These are phyloP conservation scores for Fusarium dlaminii DNA, from an alignment of 2,329 filamentous ascomycete species.

Conservation along the genomic window DNA sequence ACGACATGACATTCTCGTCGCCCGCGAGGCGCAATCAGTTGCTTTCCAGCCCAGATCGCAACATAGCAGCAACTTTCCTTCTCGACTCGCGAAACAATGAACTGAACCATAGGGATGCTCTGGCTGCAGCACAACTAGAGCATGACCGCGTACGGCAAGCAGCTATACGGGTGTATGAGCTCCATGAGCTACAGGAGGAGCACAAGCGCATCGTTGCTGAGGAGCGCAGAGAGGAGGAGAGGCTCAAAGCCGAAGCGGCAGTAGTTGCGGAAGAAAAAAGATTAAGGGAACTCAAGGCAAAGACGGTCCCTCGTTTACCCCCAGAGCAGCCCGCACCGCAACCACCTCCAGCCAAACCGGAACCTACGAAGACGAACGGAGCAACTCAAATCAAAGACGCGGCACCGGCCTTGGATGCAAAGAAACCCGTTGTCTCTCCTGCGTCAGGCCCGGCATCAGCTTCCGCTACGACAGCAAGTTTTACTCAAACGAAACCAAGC, in stretches of 20 bases:
- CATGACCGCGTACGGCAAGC: conserved; percentile 71
- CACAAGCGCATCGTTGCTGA: conserved; percentile 54
- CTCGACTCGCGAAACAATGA: conserved; percentile 70
- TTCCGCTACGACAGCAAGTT: conserved; percentile 32
- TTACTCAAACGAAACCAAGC: conserved; percentile 36
- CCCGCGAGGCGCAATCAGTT: conserved; percentile 52
- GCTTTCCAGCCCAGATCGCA: conserved; percentile 54
- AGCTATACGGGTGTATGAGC: conserved; percentile 59
- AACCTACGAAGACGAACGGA: conserved; percentile 33
- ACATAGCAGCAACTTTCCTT: conserved; percentile 69
- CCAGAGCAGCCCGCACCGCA: conserved; percentile 49
- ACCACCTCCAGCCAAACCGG: conserved; percentile 35
- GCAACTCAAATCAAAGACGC: conserved; percentile 34
- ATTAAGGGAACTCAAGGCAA: conserved; percentile 58
- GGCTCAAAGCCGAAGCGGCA: conserved; percentile 55
- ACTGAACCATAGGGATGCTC: conserved; percentile 69
- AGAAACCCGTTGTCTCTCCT: conserved; percentile 24
- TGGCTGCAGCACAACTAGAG: conserved; percentile 71
- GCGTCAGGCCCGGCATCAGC: conserved; percentile 15
- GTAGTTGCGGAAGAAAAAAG: conserved; percentile 59
- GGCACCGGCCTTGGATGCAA: conserved; percentile 31
- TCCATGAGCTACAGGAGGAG: conserved; percentile 58
- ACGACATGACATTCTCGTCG: conserved; percentile 56
- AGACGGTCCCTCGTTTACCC: conserved; percentile 56
- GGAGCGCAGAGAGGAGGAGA: conserved; percentile 58